phyloP scores from a whole-genome alignment of 768 basidiomycete genomes.

The Podaxis sp. region DNA sequence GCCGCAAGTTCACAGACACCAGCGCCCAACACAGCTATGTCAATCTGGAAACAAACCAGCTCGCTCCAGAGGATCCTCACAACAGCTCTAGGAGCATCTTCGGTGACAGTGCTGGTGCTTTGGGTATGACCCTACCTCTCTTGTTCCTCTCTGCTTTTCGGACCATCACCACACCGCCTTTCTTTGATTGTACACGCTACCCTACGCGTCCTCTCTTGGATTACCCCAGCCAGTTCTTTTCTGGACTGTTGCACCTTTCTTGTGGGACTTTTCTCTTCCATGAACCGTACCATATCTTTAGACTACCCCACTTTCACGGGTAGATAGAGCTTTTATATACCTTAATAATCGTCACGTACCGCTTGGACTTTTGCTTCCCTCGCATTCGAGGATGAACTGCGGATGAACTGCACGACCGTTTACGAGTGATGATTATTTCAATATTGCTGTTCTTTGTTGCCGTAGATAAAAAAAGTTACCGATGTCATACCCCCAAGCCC shows the following conservation, averaged over 20 bases:
- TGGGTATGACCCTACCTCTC: constrained; percentile 1
- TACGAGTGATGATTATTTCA: neutral
- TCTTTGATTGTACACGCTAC: constrained; percentile 7
- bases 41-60: neutral
- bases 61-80: constrained; percentile 1
- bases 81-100: neutral
- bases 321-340: neutral
- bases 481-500: neutral
- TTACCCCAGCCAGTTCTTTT: neutral
- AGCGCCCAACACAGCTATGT: neutral
- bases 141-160: neutral
- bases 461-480: neutral
- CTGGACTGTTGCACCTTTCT: neutral
- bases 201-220: neutral
- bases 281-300: neutral
- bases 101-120: constrained; percentile 2
- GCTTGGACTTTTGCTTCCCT: neutral
- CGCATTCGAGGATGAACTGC: neutral
- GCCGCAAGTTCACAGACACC: constrained; percentile 5
- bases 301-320: neutral
- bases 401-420: neutral
- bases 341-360: neutral
- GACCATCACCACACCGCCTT: neutral
- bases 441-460: neutral
- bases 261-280: neutral